These are phyloP conservation scores for Candida awuae DNA, from an alignment of 805 yeast genomes.

Conservation along the genomic window DNA sequence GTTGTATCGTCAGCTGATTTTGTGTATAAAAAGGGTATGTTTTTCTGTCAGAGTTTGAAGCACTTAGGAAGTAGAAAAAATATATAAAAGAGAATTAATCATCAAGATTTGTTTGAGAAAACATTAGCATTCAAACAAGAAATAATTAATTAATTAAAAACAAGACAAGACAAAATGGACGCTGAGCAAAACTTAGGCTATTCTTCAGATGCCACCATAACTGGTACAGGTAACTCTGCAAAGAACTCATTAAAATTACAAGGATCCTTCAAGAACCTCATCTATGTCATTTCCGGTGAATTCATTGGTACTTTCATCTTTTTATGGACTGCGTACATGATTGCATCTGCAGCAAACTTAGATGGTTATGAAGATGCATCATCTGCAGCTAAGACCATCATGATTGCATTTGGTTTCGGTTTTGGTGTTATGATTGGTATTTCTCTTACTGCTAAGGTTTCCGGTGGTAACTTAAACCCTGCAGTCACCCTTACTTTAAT, in stretches of 20 bases:
- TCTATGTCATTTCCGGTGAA: constrained; percentile 68
- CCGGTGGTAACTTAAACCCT: constrained; percentile 89
- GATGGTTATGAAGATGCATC: constrained; percentile 31
- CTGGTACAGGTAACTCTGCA: background rate
- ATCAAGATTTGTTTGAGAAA: too few species aligned
- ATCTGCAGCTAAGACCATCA: constrained; percentile 56
- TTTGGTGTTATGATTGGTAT: constrained; percentile 73
- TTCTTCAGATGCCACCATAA: constrained; percentile 31
- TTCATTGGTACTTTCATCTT: constrained; percentile 82
- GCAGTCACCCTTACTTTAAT: constrained; percentile 72
- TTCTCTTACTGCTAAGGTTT: constrained; percentile 59
- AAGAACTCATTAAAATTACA: constrained; percentile 27
- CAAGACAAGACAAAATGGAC: constrained; percentile 23
- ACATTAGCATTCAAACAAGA: too few species aligned
- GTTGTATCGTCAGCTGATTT: too few species aligned
- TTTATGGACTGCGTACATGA: constrained; percentile 71
- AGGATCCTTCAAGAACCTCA: constrained; percentile 43
- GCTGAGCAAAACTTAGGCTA: constrained; percentile 35
- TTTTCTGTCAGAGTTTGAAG: too few species aligned
- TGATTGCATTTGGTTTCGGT: constrained; percentile 85
- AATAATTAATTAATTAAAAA: too few species aligned
- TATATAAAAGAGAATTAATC: too few species aligned
- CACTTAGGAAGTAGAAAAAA: too few species aligned
- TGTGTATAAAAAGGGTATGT: too few species aligned
- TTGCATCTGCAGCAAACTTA: constrained; percentile 71